A percentile compares a stretch with the other conserved stretches of the same genome.
Conservation (phyloP, 2,329 filamentous ascomycete genomes). For the Orbilia ellipsospora region DNA sequence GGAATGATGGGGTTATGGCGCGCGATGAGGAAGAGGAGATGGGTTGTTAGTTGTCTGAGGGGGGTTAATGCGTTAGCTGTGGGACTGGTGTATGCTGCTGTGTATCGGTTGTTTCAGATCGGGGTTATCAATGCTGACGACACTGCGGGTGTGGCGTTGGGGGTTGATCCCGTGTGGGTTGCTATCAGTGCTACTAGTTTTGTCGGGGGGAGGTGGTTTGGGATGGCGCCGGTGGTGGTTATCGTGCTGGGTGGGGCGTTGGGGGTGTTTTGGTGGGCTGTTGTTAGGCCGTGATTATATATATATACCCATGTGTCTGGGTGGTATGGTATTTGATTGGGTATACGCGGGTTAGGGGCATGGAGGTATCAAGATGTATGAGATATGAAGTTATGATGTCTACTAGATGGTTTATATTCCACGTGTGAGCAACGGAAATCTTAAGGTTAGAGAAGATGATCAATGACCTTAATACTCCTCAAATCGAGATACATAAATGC, state of each 20-base stretch:
- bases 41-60: constrained; percentile 67
- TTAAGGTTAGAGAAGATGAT: no score
- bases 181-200: constrained; percentile 66
- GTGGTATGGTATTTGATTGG: no score
- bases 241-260: constrained; percentile 35
- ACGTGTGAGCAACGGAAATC: no score
- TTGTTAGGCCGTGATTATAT: constrained; percentile 23
- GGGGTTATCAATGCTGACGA: constrained; percentile 69
- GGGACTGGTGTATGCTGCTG: constrained; percentile 72
- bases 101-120: constrained; percentile 72
- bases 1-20: constrained; percentile 70
- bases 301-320: not conserved
- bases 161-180: constrained; percentile 72
- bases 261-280: constrained; percentile 35
- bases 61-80: constrained; percentile 72
- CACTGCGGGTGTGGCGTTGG: constrained; percentile 67
- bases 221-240: constrained; percentile 26
- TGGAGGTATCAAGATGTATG: no score
- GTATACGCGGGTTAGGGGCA: no score
- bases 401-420: no score
- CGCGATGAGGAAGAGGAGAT: constrained; percentile 64
- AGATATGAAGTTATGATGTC: no score
- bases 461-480: no score
- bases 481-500: no score
- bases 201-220: constrained; percentile 49